These are phyloP conservation scores for Trematosphaeria pertusa DNA, from an alignment of 2,329 filamentous ascomycete genomes.

Conservation along the genomic window DNA sequence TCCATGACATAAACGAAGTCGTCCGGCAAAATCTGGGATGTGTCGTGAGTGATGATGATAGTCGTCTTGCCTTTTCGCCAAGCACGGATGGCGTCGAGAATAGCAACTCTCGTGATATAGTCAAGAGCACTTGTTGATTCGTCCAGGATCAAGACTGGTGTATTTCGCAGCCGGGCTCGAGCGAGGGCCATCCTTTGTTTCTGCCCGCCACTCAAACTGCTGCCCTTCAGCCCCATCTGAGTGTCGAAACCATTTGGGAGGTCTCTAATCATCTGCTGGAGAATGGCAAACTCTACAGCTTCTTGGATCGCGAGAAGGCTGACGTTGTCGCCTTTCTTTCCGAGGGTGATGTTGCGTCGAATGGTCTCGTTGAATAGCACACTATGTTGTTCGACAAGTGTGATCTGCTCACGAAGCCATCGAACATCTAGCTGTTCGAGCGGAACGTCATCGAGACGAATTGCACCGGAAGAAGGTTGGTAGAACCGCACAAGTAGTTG, in stretches of 20 bases:
- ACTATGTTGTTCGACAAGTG: constrained; percentile 82
- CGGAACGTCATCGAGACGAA: constrained; percentile 71
- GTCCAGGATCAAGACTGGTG: constrained; percentile 83
- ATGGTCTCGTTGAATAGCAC: constrained; percentile 83
- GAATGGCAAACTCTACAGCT: constrained; percentile 71
- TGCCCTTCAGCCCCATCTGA: constrained; percentile 71
- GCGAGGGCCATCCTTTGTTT: constrained; percentile 82
- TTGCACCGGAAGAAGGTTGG: constrained; percentile 66
- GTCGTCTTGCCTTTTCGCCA: constrained; percentile 87
- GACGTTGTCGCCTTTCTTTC: constrained; percentile 61
- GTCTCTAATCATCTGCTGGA: constrained; percentile 70
- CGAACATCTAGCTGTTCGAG: constrained; percentile 67
- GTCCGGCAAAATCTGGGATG: constrained; percentile 72
- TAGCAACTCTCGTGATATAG: constrained; percentile 67
- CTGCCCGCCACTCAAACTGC: constrained; percentile 82
- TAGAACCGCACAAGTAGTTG: constrained; percentile 84
- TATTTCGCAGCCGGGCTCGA: constrained; percentile 76
- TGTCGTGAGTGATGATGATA: constrained; percentile 91
- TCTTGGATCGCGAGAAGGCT: constrained; percentile 63
- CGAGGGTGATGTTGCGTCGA: constrained; percentile 78
- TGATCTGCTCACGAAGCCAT: constrained; percentile 81
- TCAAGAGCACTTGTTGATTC: constrained; percentile 90
- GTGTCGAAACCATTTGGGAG: constrained; percentile 78
- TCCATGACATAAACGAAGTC: constrained; percentile 87
- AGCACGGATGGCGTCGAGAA: constrained; percentile 76